Base-by-base conservation (phyloP, 768 basidiomycete genomes). In the Leucocoprinus birnbaumii region DNA sequence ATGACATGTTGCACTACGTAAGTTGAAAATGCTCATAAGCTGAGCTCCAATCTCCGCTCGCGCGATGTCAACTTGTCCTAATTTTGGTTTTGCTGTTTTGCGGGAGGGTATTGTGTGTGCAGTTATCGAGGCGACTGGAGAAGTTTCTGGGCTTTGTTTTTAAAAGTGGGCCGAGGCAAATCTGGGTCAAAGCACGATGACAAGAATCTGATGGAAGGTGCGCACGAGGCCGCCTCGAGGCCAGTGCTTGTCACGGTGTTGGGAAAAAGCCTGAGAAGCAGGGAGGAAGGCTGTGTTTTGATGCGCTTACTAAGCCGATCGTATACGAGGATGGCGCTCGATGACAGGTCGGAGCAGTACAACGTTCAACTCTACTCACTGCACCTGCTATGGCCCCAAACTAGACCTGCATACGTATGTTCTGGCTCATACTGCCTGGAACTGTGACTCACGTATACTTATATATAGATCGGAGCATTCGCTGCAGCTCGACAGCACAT, bases 181-280 rank as follows among this genome's bases (percentile, higher is more conserved):
- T 31, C 5, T 31, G 11, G 11, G 6, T 31, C 31, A 11, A 2
- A 11, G 24, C 14, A 21, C 27, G 43, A 14, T 55, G 53, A 55
- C 53, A 27, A 40, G 26, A 18, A 55, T 55, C 53, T 54, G 53
- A 54, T 54, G 37, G 53, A 46, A 47, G 51, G 2, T 25, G 52
- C 21, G 53, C 53, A 54, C 53, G 53, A 54, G 53, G 45, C 35
- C 42, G 35, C 53, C 53, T 55, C 53, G 46, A 55, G 53, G 53
- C 53, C 38, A 8, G 9, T 26, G 14, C 18, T 37, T 40, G 34
- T 44, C 22, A 47, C 38, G 45, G 44, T 13, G n/a, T 42, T n/a
- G 41, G 41, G 35, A n/a, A n/a, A n/a, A n/a, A n/a, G n/a, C n/a
- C n/a, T 37, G 9, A 37, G n/a, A n/a, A n/a, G n/a, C n/a, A n/a